A percentile compares a stretch with the other conserved stretches of the same genome.
Evolutionary conservation across 345 rosid genomes (phyloP).

Genomic region (Arabidopsis arenosa): DNA sequence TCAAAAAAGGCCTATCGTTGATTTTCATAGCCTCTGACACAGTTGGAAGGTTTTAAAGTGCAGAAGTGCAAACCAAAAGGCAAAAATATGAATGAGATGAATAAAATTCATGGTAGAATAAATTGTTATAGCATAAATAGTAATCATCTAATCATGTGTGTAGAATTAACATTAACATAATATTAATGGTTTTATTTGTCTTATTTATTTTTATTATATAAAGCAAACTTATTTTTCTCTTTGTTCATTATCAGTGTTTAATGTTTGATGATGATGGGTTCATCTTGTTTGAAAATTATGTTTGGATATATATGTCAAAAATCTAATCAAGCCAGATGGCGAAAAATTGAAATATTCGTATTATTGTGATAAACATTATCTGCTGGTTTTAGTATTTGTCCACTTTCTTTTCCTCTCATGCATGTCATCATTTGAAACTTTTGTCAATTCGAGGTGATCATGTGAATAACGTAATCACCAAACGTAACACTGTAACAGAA

Average conservation of each 20-base stretch:
- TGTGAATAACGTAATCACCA: background rate
- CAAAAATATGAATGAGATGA: too few species aligned
- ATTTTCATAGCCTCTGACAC: too few species aligned
- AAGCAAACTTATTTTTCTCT: background rate
- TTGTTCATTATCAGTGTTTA: background rate
- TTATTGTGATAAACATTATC: background rate
- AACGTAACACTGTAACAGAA: background rate
- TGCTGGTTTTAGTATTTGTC: background rate
- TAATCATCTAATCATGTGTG: too few species aligned
- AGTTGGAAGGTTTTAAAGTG: too few species aligned
- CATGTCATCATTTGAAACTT: slow-evolving; percentile 17
- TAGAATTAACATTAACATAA: too few species aligned
- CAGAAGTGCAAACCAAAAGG: too few species aligned
- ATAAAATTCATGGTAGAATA: too few species aligned
- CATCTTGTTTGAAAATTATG: background rate
- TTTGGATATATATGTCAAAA: background rate
- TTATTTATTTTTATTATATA: background rate
- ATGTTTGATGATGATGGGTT: background rate
- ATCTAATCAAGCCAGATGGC: background rate
- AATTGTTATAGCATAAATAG: too few species aligned
- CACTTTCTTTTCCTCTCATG: background rate
- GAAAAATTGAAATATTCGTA: background rate
- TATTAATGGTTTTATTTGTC: background rate
- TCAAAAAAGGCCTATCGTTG: too few species aligned
- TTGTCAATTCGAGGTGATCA: background rate